Percentiles rank a stretch among this genome's conserved stretches.
Evolutionary conservation across 441 rosid species (phyloP).

Genomic region (Eutrema salsugineum): DNA sequence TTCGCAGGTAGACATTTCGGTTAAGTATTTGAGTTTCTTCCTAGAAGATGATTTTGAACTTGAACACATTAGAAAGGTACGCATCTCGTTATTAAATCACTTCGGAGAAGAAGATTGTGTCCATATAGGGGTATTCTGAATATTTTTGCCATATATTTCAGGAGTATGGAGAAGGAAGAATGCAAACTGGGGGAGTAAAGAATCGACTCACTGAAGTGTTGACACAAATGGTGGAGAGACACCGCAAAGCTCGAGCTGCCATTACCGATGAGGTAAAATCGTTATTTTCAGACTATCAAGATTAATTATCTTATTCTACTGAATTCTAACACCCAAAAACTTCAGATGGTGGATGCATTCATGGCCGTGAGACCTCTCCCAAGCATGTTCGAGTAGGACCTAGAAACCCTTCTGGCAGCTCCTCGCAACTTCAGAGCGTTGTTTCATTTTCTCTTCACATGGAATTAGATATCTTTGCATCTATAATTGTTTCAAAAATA

Average conservation of each 20-base stretch:
- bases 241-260: slow-evolving; percentile 57
- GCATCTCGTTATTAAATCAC: neutral
- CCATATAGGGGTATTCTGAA: neutral
- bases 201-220: slow-evolving; percentile 6
- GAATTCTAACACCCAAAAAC: too few relatives aligned
- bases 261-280: slow-evolving; percentile 61
- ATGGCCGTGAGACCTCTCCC: slow-evolving; percentile 92
- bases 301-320: too few relatives aligned
- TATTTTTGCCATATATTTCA: too few relatives aligned
- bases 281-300: too few relatives aligned
- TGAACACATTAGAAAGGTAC: slow-evolving; percentile 59
- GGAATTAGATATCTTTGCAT: too few relatives aligned
- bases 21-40: slow-evolving; percentile 71
- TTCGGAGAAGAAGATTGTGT: neutral
- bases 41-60: slow-evolving; percentile 76
- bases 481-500: neutral
- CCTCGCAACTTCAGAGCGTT: too few relatives aligned
- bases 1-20: neutral
- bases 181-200: too few relatives aligned
- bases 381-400: slow-evolving; percentile 51
- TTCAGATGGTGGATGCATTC: slow-evolving; percentile 87
- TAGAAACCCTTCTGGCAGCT: too few relatives aligned
- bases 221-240: slow-evolving; percentile 67
- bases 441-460: too few relatives aligned
- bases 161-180: too few relatives aligned